phyloP scores from a whole-genome alignment of 305 asterid genomes.

The Rubia tinctorum region DNA sequence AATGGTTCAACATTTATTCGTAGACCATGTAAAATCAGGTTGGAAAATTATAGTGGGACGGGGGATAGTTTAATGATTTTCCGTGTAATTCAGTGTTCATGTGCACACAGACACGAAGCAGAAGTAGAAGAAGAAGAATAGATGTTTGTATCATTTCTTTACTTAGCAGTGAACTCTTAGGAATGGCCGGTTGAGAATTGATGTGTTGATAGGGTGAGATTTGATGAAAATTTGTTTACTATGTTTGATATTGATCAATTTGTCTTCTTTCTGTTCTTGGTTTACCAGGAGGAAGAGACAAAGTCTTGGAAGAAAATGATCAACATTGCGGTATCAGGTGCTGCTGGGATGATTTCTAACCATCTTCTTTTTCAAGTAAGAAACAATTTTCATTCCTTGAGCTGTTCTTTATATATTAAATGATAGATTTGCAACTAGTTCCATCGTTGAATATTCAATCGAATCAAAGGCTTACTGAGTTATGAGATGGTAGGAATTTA shows the following conservation, averaged over 20 bases:
- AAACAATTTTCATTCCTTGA: neutral
- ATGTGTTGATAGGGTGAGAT: neutral
- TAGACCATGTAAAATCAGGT: neutral
- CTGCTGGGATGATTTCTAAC: conserved; percentile 97
- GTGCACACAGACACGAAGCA: neutral
- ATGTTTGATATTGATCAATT: conserved; percentile 9
- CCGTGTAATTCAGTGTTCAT: neutral
- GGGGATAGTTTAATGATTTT: neutral
- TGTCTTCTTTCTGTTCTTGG: neutral
- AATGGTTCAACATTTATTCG: neutral
- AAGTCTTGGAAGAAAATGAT: conserved; percentile 88
- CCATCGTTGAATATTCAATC: neutral
- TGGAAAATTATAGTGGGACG: neutral
- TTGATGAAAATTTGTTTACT: neutral
- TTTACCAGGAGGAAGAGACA: conserved; percentile 81
- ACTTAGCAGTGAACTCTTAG: neutral
- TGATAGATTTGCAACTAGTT: neutral
- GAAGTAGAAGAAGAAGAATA: neutral
- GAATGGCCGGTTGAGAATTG: neutral
- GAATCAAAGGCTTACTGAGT: neutral
- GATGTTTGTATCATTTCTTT: neutral
- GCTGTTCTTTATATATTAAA: neutral
- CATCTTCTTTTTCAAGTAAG: conserved; percentile 95
- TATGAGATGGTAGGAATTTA: neutral
- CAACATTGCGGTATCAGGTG: conserved; percentile 90